Base-by-base conservation (phyloP, 495 filamentous ascomycete genomes). In the Thermothielavioides terrestris region DNA sequence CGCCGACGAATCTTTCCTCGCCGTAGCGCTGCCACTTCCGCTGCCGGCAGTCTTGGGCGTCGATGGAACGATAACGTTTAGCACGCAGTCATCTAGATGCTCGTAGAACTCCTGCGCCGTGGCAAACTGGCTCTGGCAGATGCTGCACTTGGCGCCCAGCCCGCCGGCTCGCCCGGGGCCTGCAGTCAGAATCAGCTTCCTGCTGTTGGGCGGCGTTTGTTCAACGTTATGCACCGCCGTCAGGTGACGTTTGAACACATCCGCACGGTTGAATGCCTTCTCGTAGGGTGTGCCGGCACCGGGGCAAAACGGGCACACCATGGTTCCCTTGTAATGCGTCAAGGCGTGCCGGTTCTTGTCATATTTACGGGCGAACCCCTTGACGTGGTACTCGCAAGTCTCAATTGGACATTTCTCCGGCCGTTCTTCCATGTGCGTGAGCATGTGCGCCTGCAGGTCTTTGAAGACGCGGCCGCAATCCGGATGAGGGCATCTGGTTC, bases 21-120 rank as follows among this genome's bases (percentile, higher is more conserved):
- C 36, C 20, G 49, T 61, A 22, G 37, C 46, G 27, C 52, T 63
- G 14, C 56, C 59, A 31, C 55, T 53, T 2, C 28, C 47, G 41
- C 53, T 55, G n/a, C 54, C 56, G 8, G 52, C 54, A 3, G 61
- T 56, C 75, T 83, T 69, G 74, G 82, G 76, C 81, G 83, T 50
- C 76, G 88, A 69, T 58, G 94, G 89, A 54, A 96, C 92, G 42
- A 99, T 94, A 31, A 95, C 88, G 49, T 89, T 88, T 30, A 97
- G 78, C 26, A 98, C 94, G 62, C 92, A 98, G 68, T 98, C 92
- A 61, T 98, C 92, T 55, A 98, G 67, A 75, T 98, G 92, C 71
- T 98, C 92, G 64, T 97, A 97, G 69, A 97, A 96, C 57, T 97
- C 90, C 64, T 98, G 92, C 22, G 92, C 89, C 47, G 85, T 95